Evolutionary conservation across 2,329 filamentous ascomycete genomes (phyloP).

Genomic region (Alternaria conjuncta): DNA sequence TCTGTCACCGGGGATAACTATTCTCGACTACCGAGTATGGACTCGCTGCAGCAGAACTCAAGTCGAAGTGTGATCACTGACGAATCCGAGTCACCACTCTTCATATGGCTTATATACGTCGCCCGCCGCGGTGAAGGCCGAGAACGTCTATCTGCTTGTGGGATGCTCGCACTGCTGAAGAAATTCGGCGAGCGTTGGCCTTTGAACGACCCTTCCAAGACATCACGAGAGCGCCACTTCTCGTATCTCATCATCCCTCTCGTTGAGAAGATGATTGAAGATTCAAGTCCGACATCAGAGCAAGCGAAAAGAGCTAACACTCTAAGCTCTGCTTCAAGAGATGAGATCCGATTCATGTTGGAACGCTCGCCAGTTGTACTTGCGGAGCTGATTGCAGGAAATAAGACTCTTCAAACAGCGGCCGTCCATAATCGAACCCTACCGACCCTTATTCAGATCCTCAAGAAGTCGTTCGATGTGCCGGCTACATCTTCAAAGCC

Average conservation of each 20-base stretch:
- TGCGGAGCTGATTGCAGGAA: conserved; percentile 79
- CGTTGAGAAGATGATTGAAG: conserved; percentile 56
- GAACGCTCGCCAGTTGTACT: conserved; percentile 73
- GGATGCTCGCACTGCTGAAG: conserved; percentile 47
- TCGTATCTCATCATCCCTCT: conserved; percentile 55
- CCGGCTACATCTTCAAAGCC: conserved; percentile 56
- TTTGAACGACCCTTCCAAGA: conserved; percentile 45
- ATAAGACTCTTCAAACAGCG: conserved; percentile 78
- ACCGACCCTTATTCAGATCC: conserved; percentile 65
- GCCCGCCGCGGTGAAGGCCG: conserved; percentile 50
- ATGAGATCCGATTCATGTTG: conserved; percentile 39
- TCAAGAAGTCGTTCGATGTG: conserved; percentile 71
- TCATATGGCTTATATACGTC: conserved; percentile 56
- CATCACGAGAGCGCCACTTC: conserved; percentile 51
- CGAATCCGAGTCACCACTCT: conserved; percentile 55
- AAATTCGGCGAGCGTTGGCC: conserved; percentile 47
- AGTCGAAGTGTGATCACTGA: conserved; percentile 44
- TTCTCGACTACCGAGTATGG: conserved; percentile 41
- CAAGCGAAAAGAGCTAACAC: conserved; percentile 29
- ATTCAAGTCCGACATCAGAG: conserved; percentile 36
- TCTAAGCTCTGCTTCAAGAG: conserved; percentile 55
- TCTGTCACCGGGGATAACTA: conserved; percentile 36
- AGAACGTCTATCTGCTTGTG: conserved; percentile 52
- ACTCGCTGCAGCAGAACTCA: conserved; percentile 36
- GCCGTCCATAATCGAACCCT: conserved; percentile 75